Evolutionary conservation across 345 rosid genomes (phyloP).

Genomic region (Salix arbutifolia): DNA sequence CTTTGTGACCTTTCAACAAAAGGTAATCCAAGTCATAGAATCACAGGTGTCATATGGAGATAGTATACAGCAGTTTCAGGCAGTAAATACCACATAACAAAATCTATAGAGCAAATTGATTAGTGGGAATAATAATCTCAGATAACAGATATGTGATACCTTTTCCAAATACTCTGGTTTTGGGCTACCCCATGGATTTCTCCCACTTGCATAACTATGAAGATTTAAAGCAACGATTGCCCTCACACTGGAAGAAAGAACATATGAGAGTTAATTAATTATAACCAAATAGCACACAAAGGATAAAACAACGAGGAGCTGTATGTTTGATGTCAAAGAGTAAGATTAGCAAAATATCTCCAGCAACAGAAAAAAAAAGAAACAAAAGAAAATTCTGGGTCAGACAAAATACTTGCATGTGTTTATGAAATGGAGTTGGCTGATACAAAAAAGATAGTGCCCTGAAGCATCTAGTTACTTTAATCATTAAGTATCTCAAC

Average conservation of each 20-base stretch:
- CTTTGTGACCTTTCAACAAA: neutral
- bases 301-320: neutral
- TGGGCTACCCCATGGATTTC: constrained; percentile 92
- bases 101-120: neutral
- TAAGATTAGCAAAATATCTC: neutral
- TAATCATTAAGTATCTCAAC: neutral
- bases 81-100: neutral
- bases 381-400: neutral
- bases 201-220: constrained; percentile 88
- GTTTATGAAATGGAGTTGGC: neutral
- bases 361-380: neutral
- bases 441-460: neutral
- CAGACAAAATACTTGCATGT: neutral
- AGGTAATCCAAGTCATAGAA: neutral
- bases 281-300: neutral
- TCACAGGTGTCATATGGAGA: neutral
- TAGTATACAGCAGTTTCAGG: neutral
- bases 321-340: neutral
- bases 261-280: neutral
- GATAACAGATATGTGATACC: constrained; percentile 30
- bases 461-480: neutral
- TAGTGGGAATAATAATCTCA: neutral
- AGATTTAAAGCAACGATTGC: constrained; percentile 90
- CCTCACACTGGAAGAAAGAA: constrained; percentile 55
- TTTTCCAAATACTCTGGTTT: constrained; percentile 80